A percentile compares a stretch with the other conserved stretches of the same genome.
These are phyloP conservation scores for Cladosporium austrohemisphaericum DNA, from an alignment of 2,329 filamentous ascomycete species.

Conservation along the genomic window DNA sequence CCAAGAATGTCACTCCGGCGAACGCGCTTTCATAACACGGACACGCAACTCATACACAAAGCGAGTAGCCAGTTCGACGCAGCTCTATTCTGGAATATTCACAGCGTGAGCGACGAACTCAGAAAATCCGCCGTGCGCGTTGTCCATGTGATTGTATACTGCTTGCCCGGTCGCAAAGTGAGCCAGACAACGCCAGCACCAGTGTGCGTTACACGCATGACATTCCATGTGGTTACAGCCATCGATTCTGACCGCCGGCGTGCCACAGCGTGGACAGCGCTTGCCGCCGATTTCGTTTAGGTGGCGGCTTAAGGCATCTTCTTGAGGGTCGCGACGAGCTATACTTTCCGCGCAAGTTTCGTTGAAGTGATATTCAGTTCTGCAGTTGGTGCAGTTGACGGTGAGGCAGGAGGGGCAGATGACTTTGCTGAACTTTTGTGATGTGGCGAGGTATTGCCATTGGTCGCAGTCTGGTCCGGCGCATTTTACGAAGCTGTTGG, in stretches of 20 bases:
- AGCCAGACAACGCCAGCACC: conserved; percentile 16
- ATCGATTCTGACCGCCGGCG: conserved; percentile 1
- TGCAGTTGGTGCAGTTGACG: conserved; percentile 15
- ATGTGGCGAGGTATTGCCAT: not conserved
- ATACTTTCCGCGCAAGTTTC: conserved; percentile 15
- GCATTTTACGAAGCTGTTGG: conserved; percentile 11
- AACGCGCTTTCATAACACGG: too few relatives aligned
- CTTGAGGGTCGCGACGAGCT: not conserved
- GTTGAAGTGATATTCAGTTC: conserved; percentile 7
- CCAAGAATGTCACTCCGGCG: too few relatives aligned
- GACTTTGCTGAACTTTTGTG: not conserved
- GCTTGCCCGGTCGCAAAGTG: too few relatives aligned
- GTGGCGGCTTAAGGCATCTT: conserved; percentile 2
- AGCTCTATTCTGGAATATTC: too few relatives aligned
- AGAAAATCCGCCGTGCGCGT: too few relatives aligned
- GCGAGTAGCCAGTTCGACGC: too few relatives aligned
- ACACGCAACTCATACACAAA: too few relatives aligned
- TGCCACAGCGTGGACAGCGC: conserved; percentile 12
- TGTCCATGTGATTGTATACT: not conserved
- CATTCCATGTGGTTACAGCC: conserved; percentile 17
- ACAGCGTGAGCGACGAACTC: too few relatives aligned
- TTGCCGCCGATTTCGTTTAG: conserved; percentile 6
- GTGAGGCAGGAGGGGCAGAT: conserved; percentile 17
- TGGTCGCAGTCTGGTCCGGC: conserved; percentile 6
- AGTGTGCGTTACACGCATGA: conserved; percentile 9